phyloP scores from a whole-genome alignment of 106 monocot species.

The Allium sativum region DNA sequence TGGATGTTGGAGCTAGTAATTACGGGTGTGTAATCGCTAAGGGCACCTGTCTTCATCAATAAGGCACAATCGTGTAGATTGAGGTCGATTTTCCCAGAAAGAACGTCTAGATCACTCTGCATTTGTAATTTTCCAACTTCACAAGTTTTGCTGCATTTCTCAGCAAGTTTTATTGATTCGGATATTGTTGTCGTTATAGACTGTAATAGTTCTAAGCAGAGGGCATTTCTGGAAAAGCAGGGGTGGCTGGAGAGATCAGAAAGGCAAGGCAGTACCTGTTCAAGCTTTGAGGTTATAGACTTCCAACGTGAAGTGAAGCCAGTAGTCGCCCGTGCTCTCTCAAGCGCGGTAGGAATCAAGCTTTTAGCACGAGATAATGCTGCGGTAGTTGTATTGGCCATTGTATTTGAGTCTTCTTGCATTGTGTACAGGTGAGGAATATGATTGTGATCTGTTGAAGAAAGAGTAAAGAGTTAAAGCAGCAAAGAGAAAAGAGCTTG shows the following conservation, averaged over 20 bases:
- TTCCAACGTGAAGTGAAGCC: slow-evolving; percentile 42
- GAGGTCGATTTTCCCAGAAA: slow-evolving; percentile 41
- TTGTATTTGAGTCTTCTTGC: slow-evolving; percentile 10
- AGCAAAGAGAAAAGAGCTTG: not conserved
- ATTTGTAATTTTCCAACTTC: slow-evolving; percentile 43
- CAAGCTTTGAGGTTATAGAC: slow-evolving; percentile 36
- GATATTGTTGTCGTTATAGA: slow-evolving; percentile 26
- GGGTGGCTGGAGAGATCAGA: slow-evolving; percentile 65
- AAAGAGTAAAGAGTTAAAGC: slow-evolving; percentile 5
- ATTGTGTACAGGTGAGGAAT: slow-evolving; percentile 1
- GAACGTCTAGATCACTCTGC: slow-evolving; percentile 55
- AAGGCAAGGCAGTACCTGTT: slow-evolving; percentile 42
- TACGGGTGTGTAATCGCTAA: slow-evolving; percentile 11
- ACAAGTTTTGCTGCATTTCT: not conserved
- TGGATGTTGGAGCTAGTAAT: not conserved
- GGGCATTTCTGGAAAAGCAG: slow-evolving; percentile 51
- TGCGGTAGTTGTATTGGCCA: not conserved
- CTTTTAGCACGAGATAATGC: slow-evolving; percentile 24
- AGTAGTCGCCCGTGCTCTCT: slow-evolving; percentile 15
- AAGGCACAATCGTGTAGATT: slow-evolving; percentile 41
- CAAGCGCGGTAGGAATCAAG: slow-evolving; percentile 38
- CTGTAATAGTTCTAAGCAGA: slow-evolving; percentile 45
- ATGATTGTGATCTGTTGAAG: not conserved
- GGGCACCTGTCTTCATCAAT: slow-evolving; percentile 48
- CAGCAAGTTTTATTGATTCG: slow-evolving; percentile 34